Conservation (phyloP, 495 filamentous ascomycete species). For the Aspergillus baeticus region DNA sequence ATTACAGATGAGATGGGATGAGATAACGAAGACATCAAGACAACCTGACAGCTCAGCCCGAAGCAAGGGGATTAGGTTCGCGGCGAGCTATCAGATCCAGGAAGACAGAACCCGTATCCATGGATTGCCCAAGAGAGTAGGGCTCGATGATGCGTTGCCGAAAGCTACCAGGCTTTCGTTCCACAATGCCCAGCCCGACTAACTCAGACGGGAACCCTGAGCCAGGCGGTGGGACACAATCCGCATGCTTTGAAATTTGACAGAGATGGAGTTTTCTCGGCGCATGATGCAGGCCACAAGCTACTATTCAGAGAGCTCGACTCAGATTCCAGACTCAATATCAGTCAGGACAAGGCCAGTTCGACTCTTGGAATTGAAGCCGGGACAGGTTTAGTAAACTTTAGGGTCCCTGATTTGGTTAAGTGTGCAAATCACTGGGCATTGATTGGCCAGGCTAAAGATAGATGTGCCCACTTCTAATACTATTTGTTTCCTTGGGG, state of each 20-base stretch:
- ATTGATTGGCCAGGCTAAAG: conserved; percentile 13
- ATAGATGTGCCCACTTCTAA: not conserved
- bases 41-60: not conserved
- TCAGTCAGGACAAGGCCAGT: not conserved
- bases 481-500: not conserved
- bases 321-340: not conserved
- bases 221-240: too few species aligned
- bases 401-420: not conserved
- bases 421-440: not conserved
- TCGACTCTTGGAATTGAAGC: too few species aligned
- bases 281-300: too few species aligned
- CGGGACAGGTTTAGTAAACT: not conserved
- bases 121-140: not conserved
- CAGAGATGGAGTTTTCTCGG: too few species aligned
- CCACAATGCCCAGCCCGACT: too few species aligned
- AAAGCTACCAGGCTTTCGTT: too few species aligned
- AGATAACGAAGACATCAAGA: not conserved
- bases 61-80: not conserved
- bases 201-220: too few species aligned
- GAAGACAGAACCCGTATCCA: not conserved
- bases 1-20: not conserved
- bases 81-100: conserved; percentile 1
- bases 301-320: too few species aligned
- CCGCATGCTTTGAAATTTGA: too few species aligned
- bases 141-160: too few species aligned